These are phyloP conservation scores for Blastobotrys elegans DNA, from an alignment of 1,139 yeast genomes.

Conservation along the genomic window DNA sequence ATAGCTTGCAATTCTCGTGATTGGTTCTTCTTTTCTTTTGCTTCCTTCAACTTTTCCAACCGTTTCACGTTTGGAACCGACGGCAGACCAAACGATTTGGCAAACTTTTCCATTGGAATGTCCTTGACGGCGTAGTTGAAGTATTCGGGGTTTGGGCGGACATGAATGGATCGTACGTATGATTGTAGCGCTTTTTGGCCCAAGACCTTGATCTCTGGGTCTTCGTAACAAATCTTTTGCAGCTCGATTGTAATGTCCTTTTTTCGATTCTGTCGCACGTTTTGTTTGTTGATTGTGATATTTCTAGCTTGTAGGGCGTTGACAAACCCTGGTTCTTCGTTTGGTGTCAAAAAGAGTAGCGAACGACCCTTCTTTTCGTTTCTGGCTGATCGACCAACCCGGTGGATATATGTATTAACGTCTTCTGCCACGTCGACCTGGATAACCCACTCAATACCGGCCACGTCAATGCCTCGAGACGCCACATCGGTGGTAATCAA, in stretches of 20 bases:
- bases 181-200: conserved; percentile 96
- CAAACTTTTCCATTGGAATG: conserved; percentile 76
- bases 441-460: conserved; percentile 95
- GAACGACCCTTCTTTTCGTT: conserved; percentile 89
- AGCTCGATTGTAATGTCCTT: conserved; percentile 76
- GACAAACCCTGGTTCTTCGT: conserved; percentile 76
- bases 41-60: conserved; percentile 41
- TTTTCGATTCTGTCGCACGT: conserved; percentile 70
- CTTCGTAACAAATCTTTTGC: conserved; percentile 86
- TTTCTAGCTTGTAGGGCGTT: conserved; percentile 56
- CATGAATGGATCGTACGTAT: conserved; percentile 74
- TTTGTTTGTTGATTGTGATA: conserved; percentile 67
- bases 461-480: conserved; percentile 96
- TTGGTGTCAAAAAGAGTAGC: conserved; percentile 72
- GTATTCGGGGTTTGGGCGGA: conserved; percentile 83
- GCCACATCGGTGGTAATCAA: conserved; percentile 94
- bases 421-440: conserved; percentile 98
- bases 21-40: conserved; percentile 75
- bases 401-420: conserved; percentile 87
- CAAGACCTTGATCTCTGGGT: conserved; percentile 83
- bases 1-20: conserved; percentile 63
- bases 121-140: conserved; percentile 59
- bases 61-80: conserved; percentile 92
- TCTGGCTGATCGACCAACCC: conserved; percentile 96
- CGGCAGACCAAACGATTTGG: conserved; percentile 85